Conservation (phyloP, 2,329 filamentous ascomycete genomes). For the Ceratocystis albifundus region DNA sequence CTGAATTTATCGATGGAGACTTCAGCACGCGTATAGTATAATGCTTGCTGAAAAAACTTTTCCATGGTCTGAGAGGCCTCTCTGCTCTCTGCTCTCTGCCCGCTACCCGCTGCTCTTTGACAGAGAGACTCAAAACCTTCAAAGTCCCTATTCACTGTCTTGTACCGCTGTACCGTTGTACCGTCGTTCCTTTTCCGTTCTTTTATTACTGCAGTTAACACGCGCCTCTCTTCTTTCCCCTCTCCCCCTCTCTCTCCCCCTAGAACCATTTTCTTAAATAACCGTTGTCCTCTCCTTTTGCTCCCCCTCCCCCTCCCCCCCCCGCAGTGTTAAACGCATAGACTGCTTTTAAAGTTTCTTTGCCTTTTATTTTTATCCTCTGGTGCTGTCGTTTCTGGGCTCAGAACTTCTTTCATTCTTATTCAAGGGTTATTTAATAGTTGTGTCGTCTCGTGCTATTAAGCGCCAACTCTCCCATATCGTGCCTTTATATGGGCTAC, state of each 20-base stretch:
- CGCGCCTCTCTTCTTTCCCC: neutral
- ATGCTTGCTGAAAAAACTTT: conserved; percentile 7
- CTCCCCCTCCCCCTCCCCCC: neutral
- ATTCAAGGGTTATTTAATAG: neutral
- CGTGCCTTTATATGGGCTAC: neutral
- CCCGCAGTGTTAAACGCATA: neutral
- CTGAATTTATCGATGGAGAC: neutral
- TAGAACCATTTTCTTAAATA: conserved; percentile 1
- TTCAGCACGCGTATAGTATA: neutral
- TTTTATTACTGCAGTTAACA: neutral
- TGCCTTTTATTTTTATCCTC: conserved; percentile 12
- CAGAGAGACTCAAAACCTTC: no score
- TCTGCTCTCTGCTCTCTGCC: no score
- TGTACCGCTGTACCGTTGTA: neutral
- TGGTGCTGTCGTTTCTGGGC: neutral
- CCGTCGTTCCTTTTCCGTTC: neutral
- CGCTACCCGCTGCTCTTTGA: no score
- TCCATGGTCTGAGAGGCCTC: neutral
- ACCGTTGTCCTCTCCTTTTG: conserved; percentile 4
- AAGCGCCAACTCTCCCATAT: neutral
- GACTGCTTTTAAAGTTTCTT: neutral
- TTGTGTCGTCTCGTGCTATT: neutral
- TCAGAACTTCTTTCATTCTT: neutral
- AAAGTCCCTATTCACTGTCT: neutral
- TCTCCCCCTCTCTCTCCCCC: no score